Evolutionary conservation across 352 stramenopile species (phyloP), one percentile per base, ranked within the genome.

Genomic region (Globisporangium orthogonon): DNA sequence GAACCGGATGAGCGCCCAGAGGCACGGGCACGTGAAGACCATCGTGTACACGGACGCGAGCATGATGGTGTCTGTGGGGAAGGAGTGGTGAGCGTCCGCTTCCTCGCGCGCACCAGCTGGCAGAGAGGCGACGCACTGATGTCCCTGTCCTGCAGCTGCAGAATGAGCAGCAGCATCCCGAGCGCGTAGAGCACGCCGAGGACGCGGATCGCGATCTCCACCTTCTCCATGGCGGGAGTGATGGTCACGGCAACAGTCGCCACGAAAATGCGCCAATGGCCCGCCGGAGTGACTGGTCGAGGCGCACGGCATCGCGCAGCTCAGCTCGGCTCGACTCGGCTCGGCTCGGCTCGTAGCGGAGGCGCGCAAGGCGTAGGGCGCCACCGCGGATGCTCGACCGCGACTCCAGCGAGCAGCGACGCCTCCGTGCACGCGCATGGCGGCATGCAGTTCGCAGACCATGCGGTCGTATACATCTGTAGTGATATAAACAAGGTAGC

Each of bases 21-120:
- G 67, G 58, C 80, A 91, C 9, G 83, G 83, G 59, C 78, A 93
- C 14, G 83, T 89, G 67, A 89, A 89, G 31, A 86, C 80, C 78
- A 93, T 85, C 6, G 78, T 87, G 68, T 83, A 93, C 40, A 91
- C 74, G 15, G 79, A 86, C 30, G 86, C 69, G 44, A 89, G 59
- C 76, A 93, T 85, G 48, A 88, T 89, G 63, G 70, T 78, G 58
- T 83, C 76, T 91, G 43, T 46, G 1, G 23, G 23, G 23, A 23
- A 23, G 23, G 23, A 23, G 23, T 23, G 23, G 23, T 23, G 23
- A 23, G 23, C 23, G 23, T 23, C 23, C 23, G 23, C 23, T 23
- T 23, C 23, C 23, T 23, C 23, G 23, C 23, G 23, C 23, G 23
- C 23, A 23, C 23, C 23, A 23, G 23, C 23, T 23, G 23, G 23